Evolutionary conservation across 371 early-diverging fungal species (phyloP).

Genomic region (Caulochytrium protostelioides): DNA sequence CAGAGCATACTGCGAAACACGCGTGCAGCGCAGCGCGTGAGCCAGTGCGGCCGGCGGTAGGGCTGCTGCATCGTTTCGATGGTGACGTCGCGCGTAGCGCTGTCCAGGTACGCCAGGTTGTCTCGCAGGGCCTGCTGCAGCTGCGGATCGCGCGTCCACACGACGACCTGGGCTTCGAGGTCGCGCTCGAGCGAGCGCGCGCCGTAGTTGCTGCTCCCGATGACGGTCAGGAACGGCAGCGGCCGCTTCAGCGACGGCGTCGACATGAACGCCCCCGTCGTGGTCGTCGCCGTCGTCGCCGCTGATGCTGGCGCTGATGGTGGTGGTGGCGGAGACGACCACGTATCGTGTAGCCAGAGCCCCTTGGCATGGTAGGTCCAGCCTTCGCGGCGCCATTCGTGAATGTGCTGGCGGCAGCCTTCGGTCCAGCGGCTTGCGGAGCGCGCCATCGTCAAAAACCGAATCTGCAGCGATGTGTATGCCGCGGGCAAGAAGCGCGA

Average conservation of each 20-base stretch:
- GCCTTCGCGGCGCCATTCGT: constrained; percentile 45
- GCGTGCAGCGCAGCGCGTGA: too few species aligned
- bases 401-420: constrained; percentile 17
- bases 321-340: constrained; percentile 10
- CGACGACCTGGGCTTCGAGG: constrained; percentile 61
- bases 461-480: constrained; percentile 54
- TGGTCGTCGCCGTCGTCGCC: constrained; percentile 14
- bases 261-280: too few species aligned
- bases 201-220: constrained; percentile 85
- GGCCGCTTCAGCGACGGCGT: background rate
- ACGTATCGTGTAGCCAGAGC: constrained; percentile 1
- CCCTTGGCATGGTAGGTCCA: constrained; percentile 90
- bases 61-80: too few species aligned
- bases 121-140: constrained; percentile 35
- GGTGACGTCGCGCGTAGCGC: too few species aligned
- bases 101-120: too few species aligned
- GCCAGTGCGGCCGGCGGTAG: too few species aligned
- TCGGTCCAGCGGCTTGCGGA: constrained; percentile 8
- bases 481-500: constrained; percentile 69
- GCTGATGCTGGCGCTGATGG: background rate
- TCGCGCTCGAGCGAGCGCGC: constrained; percentile 71
- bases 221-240: constrained; percentile 42
- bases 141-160: constrained; percentile 35
- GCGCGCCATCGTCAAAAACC: constrained; percentile 19
- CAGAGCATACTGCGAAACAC: too few species aligned